These are phyloP conservation scores for Pyrenophora seminiperda DNA, from an alignment of 2,329 filamentous ascomycete species.

Conservation along the genomic window DNA sequence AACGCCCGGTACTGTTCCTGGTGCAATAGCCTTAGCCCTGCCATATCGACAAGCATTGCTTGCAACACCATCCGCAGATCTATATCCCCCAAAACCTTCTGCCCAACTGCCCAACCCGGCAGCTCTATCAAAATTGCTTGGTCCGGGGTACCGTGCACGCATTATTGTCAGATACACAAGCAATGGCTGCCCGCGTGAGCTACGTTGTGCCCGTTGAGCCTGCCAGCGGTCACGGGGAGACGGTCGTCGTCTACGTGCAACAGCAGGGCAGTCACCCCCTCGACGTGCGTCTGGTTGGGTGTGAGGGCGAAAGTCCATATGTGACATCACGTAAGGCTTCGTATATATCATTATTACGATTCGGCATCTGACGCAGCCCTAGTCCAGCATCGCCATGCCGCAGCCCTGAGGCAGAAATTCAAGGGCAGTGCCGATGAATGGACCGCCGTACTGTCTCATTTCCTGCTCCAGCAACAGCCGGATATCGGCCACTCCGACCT, in stretches of 20 bases:
- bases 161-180: background rate
- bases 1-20: conserved; percentile 21
- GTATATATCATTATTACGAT: conserved; percentile 19
- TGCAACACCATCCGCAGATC: conserved; percentile 2
- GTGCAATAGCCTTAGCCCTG: conserved; percentile 6
- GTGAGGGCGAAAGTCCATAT: conserved; percentile 68
- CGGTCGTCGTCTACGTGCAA: conserved; percentile 66
- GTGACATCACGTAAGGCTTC: conserved; percentile 60
- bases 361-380: conserved; percentile 29
- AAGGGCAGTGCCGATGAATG: conserved; percentile 62
- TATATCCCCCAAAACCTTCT: no score
- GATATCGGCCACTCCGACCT: conserved; percentile 54
- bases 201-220: conserved; percentile 65
- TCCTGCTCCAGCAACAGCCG: conserved; percentile 57
- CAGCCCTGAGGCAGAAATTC: conserved; percentile 40
- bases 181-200: conserved; percentile 18
- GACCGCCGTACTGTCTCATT: conserved; percentile 63
- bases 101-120: conserved; percentile 5
- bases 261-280: conserved; percentile 59
- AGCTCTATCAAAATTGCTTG: conserved; percentile 4
- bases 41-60: background rate
- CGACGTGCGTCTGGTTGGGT: conserved; percentile 70
- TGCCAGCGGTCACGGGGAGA: conserved; percentile 57
- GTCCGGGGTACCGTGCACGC: background rate
- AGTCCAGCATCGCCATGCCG: conserved; percentile 45